Evolutionary conservation across 495 filamentous ascomycete genomes (phyloP).

Genomic region (Halenospora varia): DNA sequence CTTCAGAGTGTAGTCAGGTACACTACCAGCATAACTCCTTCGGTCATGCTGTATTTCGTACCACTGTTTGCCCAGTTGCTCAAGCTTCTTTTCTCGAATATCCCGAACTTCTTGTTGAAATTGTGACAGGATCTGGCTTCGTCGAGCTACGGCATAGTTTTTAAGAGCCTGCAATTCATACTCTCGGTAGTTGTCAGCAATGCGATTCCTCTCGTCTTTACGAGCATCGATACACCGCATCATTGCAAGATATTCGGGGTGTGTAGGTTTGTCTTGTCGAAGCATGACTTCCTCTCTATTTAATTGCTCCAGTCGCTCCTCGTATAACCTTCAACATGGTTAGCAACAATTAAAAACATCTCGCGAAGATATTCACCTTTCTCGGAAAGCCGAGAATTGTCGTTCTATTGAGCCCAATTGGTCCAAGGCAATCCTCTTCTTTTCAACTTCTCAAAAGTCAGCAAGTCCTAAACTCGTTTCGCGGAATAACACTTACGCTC

Average conservation of each 20-base stretch:
- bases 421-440: conserved; percentile 77
- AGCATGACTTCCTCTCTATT: conserved; percentile 84
- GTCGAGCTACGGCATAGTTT: conserved; percentile 70
- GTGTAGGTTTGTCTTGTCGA: conserved; percentile 67
- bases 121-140: conserved; percentile 78
- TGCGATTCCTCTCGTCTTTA: conserved; percentile 70
- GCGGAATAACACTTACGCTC: conserved; percentile 56
- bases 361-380: conserved; percentile 59
- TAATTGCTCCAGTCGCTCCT: conserved; percentile 76
- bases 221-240: conserved; percentile 78
- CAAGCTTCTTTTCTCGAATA: conserved; percentile 73
- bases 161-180: conserved; percentile 69
- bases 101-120: conserved; percentile 82
- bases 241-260: conserved; percentile 84
- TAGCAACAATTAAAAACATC: conserved; percentile 1
- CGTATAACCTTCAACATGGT: conserved; percentile 60
- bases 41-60: conserved; percentile 91
- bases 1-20: conserved; percentile 72
- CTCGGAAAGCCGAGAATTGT: conserved; percentile 78
- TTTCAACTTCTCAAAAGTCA: conserved; percentile 53
- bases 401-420: conserved; percentile 73
- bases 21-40: conserved; percentile 72
- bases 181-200: conserved; percentile 65
- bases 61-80: conserved; percentile 76
- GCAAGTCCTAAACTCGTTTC: neutral